Conservation (phyloP, 768 basidiomycete genomes). For the Boletus rubescentipes region DNA sequence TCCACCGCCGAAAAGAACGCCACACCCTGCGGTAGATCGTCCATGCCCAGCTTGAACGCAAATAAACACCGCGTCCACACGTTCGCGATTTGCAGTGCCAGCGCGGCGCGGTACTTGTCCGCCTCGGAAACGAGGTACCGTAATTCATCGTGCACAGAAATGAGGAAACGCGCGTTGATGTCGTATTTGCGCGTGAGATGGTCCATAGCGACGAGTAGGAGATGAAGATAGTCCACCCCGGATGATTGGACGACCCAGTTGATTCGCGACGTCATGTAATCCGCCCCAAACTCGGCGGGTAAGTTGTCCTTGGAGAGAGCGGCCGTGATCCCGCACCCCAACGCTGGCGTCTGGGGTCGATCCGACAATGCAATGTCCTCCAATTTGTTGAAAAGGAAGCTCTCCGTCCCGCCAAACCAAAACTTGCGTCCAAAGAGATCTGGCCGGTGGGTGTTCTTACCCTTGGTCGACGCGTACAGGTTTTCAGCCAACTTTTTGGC, state of each 20-base stretch:
- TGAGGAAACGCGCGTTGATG: slow-evolving; percentile 89
- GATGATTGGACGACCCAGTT: slow-evolving; percentile 99
- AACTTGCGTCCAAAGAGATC: slow-evolving; percentile 81
- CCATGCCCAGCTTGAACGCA: slow-evolving; percentile 91
- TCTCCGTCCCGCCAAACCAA: slow-evolving; percentile 97
- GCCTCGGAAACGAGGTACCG: slow-evolving; percentile 89
- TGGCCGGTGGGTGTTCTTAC: slow-evolving; percentile 74
- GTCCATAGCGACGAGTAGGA: slow-evolving; percentile 94
- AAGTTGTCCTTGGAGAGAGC: slow-evolving; percentile 91
- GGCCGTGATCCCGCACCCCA: slow-evolving; percentile 91
- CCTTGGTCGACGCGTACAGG: slow-evolving; percentile 91
- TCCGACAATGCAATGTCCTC: slow-evolving; percentile 92
- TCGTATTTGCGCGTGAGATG: slow-evolving; percentile 76
- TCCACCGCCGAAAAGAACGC: slow-evolving; percentile 98
- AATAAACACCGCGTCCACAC: slow-evolving; percentile 93
- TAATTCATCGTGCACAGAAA: slow-evolving; percentile 97
- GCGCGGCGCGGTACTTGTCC: slow-evolving; percentile 86
- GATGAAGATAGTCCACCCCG: slow-evolving; percentile 96
- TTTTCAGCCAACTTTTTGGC: slow-evolving; percentile 81
- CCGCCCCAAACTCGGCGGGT: slow-evolving; percentile 73
- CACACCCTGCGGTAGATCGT: slow-evolving; percentile 91
- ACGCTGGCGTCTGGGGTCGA: slow-evolving; percentile 84
- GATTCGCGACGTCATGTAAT: slow-evolving; percentile 94
- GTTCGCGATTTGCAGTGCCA: slow-evolving; percentile 94
- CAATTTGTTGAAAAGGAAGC: slow-evolving; percentile 95